A percentile compares a stretch with the other conserved stretches of the same genome.
phyloP scores from a whole-genome alignment of 2,329 filamentous ascomycete species.

The Pseudocercospora fijiensis region DNA sequence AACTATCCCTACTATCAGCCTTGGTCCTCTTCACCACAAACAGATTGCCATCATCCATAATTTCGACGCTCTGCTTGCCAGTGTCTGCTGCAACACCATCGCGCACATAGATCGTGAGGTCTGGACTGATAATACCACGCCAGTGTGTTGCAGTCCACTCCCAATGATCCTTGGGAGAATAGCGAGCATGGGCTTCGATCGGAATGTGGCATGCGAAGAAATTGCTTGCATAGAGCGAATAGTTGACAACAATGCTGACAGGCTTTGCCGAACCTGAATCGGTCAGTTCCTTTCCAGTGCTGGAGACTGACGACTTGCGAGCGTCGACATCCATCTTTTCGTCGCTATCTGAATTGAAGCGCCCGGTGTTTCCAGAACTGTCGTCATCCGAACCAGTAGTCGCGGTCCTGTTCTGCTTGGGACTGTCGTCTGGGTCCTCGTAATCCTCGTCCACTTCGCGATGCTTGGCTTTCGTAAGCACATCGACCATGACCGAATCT shows the following conservation, averaged over 20 bases:
- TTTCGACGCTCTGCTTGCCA: conserved; percentile 39
- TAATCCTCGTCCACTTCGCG: conserved; percentile 31
- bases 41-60: conserved; percentile 45
- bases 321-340: conserved; percentile 30
- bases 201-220: conserved; percentile 70
- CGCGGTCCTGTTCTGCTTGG: conserved; percentile 10
- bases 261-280: conserved; percentile 50
- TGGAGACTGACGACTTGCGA: conserved; percentile 13
- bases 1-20: conserved; percentile 31
- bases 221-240: conserved; percentile 77
- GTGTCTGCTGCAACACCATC: conserved; percentile 31
- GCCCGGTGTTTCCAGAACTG: background rate
- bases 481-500: conserved; percentile 30
- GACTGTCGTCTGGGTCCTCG: conserved; percentile 25
- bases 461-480: conserved; percentile 15
- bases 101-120: conserved; percentile 70
- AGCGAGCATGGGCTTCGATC: conserved; percentile 65
- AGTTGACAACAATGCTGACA: conserved; percentile 74
- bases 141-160: conserved; percentile 95
- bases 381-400: conserved; percentile 15
- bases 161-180: conserved; percentile 87
- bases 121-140: conserved; percentile 79
- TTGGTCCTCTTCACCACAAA: conserved; percentile 43
- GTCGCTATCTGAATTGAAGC: conserved; percentile 9
- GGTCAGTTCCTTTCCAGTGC: conserved; percentile 4